phyloP scores from a whole-genome alignment of 805 yeast genomes.

The Lipomyces orientalis region DNA sequence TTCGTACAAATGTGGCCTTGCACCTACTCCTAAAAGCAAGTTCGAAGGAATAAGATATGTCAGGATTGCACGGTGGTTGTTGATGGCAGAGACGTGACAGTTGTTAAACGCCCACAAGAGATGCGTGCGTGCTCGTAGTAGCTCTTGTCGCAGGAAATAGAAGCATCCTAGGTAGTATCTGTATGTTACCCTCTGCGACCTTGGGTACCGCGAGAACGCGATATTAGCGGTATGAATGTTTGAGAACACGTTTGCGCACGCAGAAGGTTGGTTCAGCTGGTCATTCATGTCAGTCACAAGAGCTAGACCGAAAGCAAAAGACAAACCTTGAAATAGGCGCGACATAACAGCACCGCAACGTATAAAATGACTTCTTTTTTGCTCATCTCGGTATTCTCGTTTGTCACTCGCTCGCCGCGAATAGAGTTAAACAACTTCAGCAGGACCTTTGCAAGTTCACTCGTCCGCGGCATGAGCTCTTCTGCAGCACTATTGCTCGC shows the following conservation, averaged over 20 bases:
- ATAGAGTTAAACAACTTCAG: conserved; percentile 66
- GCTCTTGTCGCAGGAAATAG: conserved; percentile 58
- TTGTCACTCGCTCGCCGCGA: conserved; percentile 53
- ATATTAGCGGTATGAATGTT: conserved; percentile 59
- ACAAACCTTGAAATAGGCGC: conserved; percentile 57
- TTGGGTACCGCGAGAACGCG: conserved; percentile 49
- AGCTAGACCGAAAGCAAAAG: neutral
- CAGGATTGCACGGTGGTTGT: conserved; percentile 53
- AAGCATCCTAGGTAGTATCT: conserved; percentile 63
- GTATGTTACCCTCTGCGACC: conserved; percentile 59
- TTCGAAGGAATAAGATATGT: conserved; percentile 59
- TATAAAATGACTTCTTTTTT: conserved; percentile 59
- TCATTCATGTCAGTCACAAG: conserved; percentile 47
- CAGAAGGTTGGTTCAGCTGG: conserved; percentile 41
- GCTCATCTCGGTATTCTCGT: conserved; percentile 13
- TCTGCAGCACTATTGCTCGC: conserved; percentile 32
- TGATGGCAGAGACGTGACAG: conserved; percentile 43
- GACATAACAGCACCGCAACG: conserved; percentile 61
- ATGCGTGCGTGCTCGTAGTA: conserved; percentile 59
- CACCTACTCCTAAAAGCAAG: conserved; percentile 60
- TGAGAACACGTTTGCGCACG: conserved; percentile 56
- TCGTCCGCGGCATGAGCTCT: conserved; percentile 38
- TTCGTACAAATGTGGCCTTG: conserved; percentile 43
- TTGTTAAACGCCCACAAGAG: conserved; percentile 59
- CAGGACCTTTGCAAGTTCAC: conserved; percentile 59